These are phyloP conservation scores for Rhizopogon sp. DNA, from an alignment of 768 basidiomycete species.

Conservation along the genomic window DNA sequence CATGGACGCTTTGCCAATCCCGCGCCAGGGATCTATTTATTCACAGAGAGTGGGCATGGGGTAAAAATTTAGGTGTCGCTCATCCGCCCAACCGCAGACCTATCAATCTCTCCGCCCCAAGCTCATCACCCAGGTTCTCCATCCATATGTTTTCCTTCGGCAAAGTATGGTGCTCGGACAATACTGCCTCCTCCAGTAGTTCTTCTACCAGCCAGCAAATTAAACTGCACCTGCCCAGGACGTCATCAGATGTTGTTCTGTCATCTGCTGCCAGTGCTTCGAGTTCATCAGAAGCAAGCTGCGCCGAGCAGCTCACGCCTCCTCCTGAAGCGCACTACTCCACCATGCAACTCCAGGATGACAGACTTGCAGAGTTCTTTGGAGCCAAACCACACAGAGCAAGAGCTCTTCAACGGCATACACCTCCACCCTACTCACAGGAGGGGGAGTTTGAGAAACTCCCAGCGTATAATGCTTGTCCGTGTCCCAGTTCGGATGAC, in stretches of 20 bases:
- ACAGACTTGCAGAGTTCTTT: constrained; percentile 27
- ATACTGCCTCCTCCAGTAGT: background rate
- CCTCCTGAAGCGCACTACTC: constrained; percentile 19
- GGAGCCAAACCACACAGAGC: constrained; percentile 21
- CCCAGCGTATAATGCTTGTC: constrained; percentile 15
- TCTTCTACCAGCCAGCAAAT: constrained; percentile 17
- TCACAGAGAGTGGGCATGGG: background rate
- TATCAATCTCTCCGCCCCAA: background rate
- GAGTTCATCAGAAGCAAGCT: background rate
- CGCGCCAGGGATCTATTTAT: constrained; percentile 4
- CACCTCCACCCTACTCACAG: constrained; percentile 41
- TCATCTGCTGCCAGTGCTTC: constrained; percentile 11
- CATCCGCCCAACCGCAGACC: background rate
- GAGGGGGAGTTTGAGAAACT: constrained; percentile 32
- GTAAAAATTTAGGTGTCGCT: background rate
- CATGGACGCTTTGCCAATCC: constrained; percentile 5
- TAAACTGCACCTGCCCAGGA: constrained; percentile 16
- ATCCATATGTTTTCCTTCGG: constrained; percentile 13
- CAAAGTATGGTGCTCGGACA: constrained; percentile 6
- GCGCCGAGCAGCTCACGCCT: constrained; percentile 6
- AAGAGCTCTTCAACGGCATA: constrained; percentile 13
- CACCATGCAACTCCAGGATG: constrained; percentile 21
- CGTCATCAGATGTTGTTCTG: constrained; percentile 14
- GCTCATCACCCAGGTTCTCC: background rate
- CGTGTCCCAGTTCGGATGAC: constrained; percentile 18